Percentiles rank a stretch among this genome's conserved stretches.
These are phyloP conservation scores for Suhomyces chickasaworum DNA, from an alignment of 1,139 yeast species.

Conservation along the genomic window DNA sequence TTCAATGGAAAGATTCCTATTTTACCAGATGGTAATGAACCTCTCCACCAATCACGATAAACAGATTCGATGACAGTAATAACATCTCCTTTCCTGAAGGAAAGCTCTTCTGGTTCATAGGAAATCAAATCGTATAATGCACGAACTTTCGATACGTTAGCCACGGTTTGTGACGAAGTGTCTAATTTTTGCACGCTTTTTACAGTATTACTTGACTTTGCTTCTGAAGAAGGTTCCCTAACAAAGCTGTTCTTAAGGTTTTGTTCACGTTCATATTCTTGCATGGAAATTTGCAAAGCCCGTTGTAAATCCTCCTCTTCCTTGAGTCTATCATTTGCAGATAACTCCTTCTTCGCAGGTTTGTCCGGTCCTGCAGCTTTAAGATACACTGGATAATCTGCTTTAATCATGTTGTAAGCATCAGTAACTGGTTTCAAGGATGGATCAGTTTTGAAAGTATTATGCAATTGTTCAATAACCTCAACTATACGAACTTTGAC, in stretches of 20 bases:
- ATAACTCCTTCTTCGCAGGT: slow-evolving; percentile 60
- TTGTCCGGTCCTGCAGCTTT: slow-evolving; percentile 48
- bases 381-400: slow-evolving; percentile 48
- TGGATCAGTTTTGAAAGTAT: slow-evolving; percentile 66
- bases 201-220: background rate
- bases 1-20: slow-evolving; percentile 93
- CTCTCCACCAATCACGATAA: slow-evolving; percentile 96
- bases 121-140: slow-evolving; percentile 84
- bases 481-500: slow-evolving; percentile 70
- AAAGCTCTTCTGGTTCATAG: slow-evolving; percentile 68
- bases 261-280: slow-evolving; percentile 57
- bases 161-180: slow-evolving; percentile 36
- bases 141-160: slow-evolving; percentile 66
- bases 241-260: slow-evolving; percentile 31
- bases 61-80: slow-evolving; percentile 87
- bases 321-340: slow-evolving; percentile 47
- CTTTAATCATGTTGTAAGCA: slow-evolving; percentile 50
- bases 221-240: slow-evolving; percentile 34
- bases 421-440: slow-evolving; percentile 70
- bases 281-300: slow-evolving; percentile 75
- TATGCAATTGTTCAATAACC: slow-evolving; percentile 64
- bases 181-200: slow-evolving; percentile 13
- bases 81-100: slow-evolving; percentile 72
- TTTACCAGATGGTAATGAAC: slow-evolving; percentile 71
- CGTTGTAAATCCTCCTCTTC: slow-evolving; percentile 84